These are phyloP conservation scores for Diaporthe citriasiana DNA, from an alignment of 2,329 filamentous ascomycete genomes.

Conservation along the genomic window DNA sequence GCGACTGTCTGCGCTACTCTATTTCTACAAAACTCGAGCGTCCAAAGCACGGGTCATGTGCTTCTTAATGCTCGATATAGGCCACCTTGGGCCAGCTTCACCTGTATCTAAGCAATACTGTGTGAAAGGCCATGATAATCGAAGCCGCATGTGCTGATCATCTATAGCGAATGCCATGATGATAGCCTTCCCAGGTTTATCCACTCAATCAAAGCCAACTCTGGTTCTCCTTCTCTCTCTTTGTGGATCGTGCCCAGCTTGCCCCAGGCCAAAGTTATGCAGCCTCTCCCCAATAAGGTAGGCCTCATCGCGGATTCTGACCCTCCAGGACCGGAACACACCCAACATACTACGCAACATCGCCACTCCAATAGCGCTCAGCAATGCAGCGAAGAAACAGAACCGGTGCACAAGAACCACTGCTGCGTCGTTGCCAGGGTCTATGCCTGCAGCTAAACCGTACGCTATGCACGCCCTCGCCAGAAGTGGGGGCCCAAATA, in stretches of 20 bases:
- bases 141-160: not conserved
- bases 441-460: slow-evolving; percentile 42
- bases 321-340: slow-evolving; percentile 81
- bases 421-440: slow-evolving; percentile 47
- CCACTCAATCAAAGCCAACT: slow-evolving; percentile 40
- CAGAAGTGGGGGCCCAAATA: slow-evolving; percentile 74
- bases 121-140: not conserved
- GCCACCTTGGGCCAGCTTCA: not conserved
- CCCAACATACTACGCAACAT: slow-evolving; percentile 66
- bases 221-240: slow-evolving; percentile 39
- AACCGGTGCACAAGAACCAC: slow-evolving; percentile 63
- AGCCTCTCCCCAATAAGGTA: slow-evolving; percentile 95
- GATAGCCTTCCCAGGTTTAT: not conserved
- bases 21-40: not conserved
- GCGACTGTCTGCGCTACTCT: not conserved
- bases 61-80: not conserved
- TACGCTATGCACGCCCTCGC: slow-evolving; percentile 66
- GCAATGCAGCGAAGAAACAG: slow-evolving; percentile 78
- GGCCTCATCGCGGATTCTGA: slow-evolving; percentile 90
- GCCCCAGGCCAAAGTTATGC: slow-evolving; percentile 83
- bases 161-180: not conserved
- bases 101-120: not conserved
- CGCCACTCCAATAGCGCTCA: slow-evolving; percentile 62
- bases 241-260: slow-evolving; percentile 48
- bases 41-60: not conserved